phyloP scores from a whole-genome alignment of 805 yeast genomes.

The Zygotorulaspora chibaensis region DNA sequence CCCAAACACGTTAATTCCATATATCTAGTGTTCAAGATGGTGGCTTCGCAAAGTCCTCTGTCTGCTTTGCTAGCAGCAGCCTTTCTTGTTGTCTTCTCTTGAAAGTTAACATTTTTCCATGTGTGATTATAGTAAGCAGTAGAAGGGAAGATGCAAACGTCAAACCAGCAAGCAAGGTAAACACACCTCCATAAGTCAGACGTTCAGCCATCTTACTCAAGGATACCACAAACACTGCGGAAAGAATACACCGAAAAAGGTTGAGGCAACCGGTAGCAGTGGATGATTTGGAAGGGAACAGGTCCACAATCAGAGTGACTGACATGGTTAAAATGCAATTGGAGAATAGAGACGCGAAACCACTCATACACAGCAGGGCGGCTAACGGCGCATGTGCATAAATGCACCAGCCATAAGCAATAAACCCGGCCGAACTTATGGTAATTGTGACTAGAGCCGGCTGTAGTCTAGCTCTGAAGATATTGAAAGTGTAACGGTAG shows the following conservation, averaged over 20 bases:
- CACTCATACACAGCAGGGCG: constrained; percentile 55
- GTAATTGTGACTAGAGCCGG: constrained; percentile 42
- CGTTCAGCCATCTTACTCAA: constrained; percentile 52
- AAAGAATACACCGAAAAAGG: constrained; percentile 64
- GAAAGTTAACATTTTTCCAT: constrained; percentile 31
- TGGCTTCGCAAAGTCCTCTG: too few species aligned
- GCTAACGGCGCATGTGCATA: constrained; percentile 44
- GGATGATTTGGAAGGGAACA: constrained; percentile 66
- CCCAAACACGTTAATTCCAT: too few species aligned
- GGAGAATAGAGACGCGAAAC: constrained; percentile 54
- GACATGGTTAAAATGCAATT: constrained; percentile 55
- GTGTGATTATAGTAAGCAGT: constrained; percentile 30
- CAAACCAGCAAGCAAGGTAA: constrained; percentile 62
- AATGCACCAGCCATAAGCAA: constrained; percentile 73
- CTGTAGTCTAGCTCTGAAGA: constrained; percentile 52
- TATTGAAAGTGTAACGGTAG: constrained; percentile 43
- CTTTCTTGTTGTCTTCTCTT: constrained; percentile 20
- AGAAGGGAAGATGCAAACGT: constrained; percentile 29
- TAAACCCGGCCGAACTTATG: constrained; percentile 38
- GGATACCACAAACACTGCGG: constrained; percentile 68
- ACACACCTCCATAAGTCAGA: constrained; percentile 72
- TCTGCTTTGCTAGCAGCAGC: not conserved
- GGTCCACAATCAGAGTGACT: constrained; percentile 69
- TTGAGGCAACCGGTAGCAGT: constrained; percentile 73
- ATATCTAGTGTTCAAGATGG: too few species aligned